phyloP scores from a whole-genome alignment of 352 stramenopile species.

The Elongisporangium prolatum region DNA sequence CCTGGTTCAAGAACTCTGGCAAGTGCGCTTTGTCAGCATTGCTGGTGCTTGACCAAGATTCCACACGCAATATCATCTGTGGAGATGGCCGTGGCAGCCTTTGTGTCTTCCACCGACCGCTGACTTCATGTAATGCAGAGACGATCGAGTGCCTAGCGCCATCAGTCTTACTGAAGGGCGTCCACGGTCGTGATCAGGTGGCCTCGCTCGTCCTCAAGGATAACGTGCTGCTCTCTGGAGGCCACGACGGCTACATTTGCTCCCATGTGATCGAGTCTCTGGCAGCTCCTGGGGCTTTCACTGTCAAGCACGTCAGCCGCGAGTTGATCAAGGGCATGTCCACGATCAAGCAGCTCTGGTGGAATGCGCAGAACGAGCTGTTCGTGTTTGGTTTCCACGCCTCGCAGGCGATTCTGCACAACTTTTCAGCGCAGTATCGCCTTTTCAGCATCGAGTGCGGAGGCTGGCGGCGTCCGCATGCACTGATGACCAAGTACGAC shows the following conservation, averaged over 20 bases:
- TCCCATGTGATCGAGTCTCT: slow-evolving; percentile 29
- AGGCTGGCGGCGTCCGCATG: slow-evolving; percentile 79
- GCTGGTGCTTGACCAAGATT: slow-evolving; percentile 33
- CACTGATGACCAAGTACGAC: slow-evolving; percentile 21
- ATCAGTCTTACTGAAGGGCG: slow-evolving; percentile 31
- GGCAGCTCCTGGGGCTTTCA: slow-evolving; percentile 16
- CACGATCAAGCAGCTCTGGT: slow-evolving; percentile 69
- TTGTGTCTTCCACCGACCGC: slow-evolving; percentile 46
- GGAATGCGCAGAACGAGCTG: slow-evolving; percentile 32
- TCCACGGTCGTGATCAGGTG: slow-evolving; percentile 69
- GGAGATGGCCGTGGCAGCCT: slow-evolving; percentile 73
- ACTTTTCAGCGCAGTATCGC: slow-evolving; percentile 66
- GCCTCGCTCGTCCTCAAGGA: slow-evolving; percentile 43
- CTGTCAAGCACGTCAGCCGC: slow-evolving; percentile 34
- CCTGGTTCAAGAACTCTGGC: slow-evolving; percentile 45
- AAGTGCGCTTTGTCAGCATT: slow-evolving; percentile 55
- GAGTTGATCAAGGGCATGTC: slow-evolving; percentile 75
- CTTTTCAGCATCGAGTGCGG: slow-evolving; percentile 75
- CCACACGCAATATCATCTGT: slow-evolving; percentile 51
- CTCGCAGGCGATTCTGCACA: slow-evolving; percentile 65
- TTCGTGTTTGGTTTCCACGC: slow-evolving; percentile 84
- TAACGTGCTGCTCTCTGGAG: slow-evolving; percentile 52
- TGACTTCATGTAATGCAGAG: slow-evolving; percentile 4
- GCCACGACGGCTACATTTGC: slow-evolving; percentile 83
- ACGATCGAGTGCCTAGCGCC: slow-evolving; percentile 8